Evolutionary conservation across 176 grass and related monocot species (phyloP).

Genomic region (Triticum monococcum): DNA sequence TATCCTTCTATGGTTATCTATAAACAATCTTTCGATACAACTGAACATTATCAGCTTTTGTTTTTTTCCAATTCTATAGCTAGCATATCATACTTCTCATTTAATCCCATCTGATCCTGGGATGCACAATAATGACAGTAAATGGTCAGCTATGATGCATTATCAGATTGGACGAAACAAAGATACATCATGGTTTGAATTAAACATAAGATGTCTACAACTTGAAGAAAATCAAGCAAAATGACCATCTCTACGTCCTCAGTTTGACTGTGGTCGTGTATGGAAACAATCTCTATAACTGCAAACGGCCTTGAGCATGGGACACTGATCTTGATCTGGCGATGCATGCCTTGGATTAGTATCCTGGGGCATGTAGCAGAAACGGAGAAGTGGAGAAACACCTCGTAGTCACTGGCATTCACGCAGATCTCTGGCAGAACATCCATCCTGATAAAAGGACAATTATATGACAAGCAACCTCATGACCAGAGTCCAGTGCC

Average conservation of each 20-base stretch:
- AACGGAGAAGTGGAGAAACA: too few relatives aligned
- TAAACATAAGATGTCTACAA: neutral
- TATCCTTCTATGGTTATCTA: constrained; percentile 83
- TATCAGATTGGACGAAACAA: neutral
- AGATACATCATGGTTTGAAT: neutral
- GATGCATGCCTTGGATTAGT: neutral
- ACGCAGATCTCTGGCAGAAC: too few relatives aligned
- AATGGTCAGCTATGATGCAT: neutral
- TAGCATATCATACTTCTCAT: constrained; percentile 57
- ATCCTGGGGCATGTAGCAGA: too few relatives aligned
- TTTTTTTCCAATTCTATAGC: too few relatives aligned
- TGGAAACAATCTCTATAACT: neutral
- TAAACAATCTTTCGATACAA: neutral
- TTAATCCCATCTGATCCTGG: constrained; percentile 66
- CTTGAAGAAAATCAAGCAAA: constrained; percentile 1
- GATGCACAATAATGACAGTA: neutral
- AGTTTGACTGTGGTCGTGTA: constrained; percentile 42
- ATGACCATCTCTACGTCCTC: constrained; percentile 53
- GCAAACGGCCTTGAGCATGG: constrained; percentile 17
- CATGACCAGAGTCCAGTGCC: too few relatives aligned
- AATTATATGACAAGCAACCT: too few relatives aligned
- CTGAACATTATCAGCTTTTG: too few relatives aligned
- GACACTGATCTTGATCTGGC: neutral
- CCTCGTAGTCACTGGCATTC: too few relatives aligned
- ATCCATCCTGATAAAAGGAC: too few relatives aligned